Percentiles rank a stretch among this genome's conserved stretches.
Evolutionary conservation across 2,329 filamentous ascomycete species (phyloP).

Genomic region (Exophiala calicioides): DNA sequence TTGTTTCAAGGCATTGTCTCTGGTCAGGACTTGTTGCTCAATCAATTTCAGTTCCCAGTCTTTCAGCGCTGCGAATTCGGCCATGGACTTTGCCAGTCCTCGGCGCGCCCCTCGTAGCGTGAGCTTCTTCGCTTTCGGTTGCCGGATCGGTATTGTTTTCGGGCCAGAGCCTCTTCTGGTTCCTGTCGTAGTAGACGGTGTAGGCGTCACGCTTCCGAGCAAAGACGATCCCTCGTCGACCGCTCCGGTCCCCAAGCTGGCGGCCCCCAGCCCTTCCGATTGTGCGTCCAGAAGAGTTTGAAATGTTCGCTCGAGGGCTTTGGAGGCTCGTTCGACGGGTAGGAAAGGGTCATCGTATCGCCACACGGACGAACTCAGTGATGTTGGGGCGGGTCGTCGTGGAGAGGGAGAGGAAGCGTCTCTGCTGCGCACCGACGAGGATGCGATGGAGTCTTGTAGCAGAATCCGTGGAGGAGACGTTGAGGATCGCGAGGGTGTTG

Average conservation of each 20-base stretch:
- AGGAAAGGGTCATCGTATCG: constrained; percentile 45
- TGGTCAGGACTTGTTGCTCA: constrained; percentile 46
- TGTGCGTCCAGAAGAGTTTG: constrained; percentile 63
- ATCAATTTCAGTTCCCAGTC: constrained; percentile 57
- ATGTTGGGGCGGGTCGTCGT: constrained; percentile 5
- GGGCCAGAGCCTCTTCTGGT: constrained; percentile 36
- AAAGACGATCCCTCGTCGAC: constrained; percentile 48
- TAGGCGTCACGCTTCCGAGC: constrained; percentile 51
- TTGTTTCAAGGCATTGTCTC: constrained; percentile 51
- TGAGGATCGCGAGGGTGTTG: constrained; percentile 6
- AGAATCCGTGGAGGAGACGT: constrained; percentile 17
- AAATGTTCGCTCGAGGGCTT: constrained; percentile 57
- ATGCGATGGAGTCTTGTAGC: constrained; percentile 14
- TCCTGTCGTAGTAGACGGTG: constrained; percentile 34
- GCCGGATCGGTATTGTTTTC: constrained; percentile 41
- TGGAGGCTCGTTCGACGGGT: constrained; percentile 54
- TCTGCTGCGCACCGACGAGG: constrained; percentile 2
- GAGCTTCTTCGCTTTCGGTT: constrained; percentile 48
- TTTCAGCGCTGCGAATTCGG: constrained; percentile 57
- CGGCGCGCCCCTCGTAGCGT: constrained; percentile 55
- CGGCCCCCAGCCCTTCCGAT: constrained; percentile 58
- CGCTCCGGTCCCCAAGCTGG: constrained; percentile 44
- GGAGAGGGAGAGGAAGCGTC: constrained; percentile 5
- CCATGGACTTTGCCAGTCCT: constrained; percentile 59
- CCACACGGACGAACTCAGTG: constrained; percentile 24